These are phyloP conservation scores for Dendrobium chrysotoxum DNA, from an alignment of 106 monocot species.

Conservation along the genomic window DNA sequence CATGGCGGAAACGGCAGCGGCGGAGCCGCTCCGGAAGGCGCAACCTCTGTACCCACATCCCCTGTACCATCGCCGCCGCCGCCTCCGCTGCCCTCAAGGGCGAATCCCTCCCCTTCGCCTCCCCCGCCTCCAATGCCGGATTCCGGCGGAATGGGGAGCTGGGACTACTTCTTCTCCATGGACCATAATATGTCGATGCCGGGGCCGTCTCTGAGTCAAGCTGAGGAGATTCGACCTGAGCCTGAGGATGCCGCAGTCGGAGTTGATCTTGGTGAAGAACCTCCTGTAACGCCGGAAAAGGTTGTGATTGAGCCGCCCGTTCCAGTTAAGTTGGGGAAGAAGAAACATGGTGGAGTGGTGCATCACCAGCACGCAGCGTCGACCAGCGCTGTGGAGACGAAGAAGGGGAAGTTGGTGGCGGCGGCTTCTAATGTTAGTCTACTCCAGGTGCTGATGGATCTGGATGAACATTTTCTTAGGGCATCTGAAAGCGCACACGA, in stretches of 20 bases:
- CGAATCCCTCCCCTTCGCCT: constrained; percentile 13
- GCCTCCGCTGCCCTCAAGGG: constrained; percentile 2
- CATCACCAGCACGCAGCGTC: constrained; percentile 56
- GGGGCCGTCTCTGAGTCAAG: constrained; percentile 12
- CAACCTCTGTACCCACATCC: neutral
- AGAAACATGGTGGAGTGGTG: constrained; percentile 16
- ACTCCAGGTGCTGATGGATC: constrained; percentile 43
- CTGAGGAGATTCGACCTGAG: constrained; percentile 14
- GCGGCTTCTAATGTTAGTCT: constrained; percentile 29
- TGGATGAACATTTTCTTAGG: constrained; percentile 83
- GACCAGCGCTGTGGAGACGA: constrained; percentile 28
- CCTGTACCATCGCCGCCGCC: constrained; percentile 10
- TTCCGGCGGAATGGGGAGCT: constrained; percentile 18
- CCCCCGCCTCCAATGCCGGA: constrained; percentile 27
- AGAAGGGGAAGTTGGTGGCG: constrained; percentile 43
- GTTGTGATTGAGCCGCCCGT: constrained; percentile 10
- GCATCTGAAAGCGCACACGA: constrained; percentile 72
- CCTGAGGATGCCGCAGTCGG: constrained; percentile 15
- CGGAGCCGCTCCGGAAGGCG: constrained; percentile 3
- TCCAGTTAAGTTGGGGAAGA: constrained; percentile 20
- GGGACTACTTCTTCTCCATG: constrained; percentile 87
- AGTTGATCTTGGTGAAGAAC: constrained; percentile 5
- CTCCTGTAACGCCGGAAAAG: constrained; percentile 19
- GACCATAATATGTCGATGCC: constrained; percentile 42
- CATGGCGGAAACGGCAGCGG: neutral